Base-by-base conservation (phyloP, 768 basidiomycete genomes). In the Pleurotus salmoneostramineus region DNA sequence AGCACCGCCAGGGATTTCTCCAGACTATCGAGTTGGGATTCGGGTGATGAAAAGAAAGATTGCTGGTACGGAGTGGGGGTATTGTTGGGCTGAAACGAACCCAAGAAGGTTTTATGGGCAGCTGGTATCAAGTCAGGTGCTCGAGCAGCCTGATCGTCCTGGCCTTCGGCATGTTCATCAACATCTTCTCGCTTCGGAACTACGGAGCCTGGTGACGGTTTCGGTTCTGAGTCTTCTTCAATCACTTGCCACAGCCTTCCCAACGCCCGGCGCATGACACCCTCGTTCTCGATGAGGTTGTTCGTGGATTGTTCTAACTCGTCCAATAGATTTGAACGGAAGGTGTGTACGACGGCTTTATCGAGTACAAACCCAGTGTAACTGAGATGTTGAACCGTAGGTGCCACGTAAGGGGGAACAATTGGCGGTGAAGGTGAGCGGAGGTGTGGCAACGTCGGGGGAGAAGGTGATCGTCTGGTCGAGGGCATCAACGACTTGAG, bases 281-380 rank as follows among this genome's bases (percentile, higher is more conserved):
- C 84, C 68, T 94, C 93, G 15, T 90, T 91, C 72, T 93, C 90
- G 48, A 94, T 89, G 46, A 95, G 81, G 45, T 83, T 84, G 66
- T 91, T 92, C 7, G 91, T 92, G 11, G 91, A 86, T 51, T 88
- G 76, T 62, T 93, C 90, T 11, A 95, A 77, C 64, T 93, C 91
- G 61, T 91, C 87, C 21, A 93, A 72, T 49, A 93, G 72, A 57
- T 76, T 79, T 35, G 91, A 89, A 45, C 91, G 88, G 71, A 92
- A 95, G 3, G 92, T 85, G 68, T 91, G 88, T 14, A 89, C 91
- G 12, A 91, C 84, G 6, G 90, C 82, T 61, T 87, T 89, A 68
- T 94, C 92, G 79, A 93, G 81, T 11, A 95, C 91, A 63, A 92
- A 91, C 0, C 91, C 90, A 15, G 91, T 81, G 71, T 90, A 93